Percentiles rank a stretch among this genome's conserved stretches.
Conservation (phyloP, 1,139 yeast genomes). For the Geotrichum phurueaensis region DNA sequence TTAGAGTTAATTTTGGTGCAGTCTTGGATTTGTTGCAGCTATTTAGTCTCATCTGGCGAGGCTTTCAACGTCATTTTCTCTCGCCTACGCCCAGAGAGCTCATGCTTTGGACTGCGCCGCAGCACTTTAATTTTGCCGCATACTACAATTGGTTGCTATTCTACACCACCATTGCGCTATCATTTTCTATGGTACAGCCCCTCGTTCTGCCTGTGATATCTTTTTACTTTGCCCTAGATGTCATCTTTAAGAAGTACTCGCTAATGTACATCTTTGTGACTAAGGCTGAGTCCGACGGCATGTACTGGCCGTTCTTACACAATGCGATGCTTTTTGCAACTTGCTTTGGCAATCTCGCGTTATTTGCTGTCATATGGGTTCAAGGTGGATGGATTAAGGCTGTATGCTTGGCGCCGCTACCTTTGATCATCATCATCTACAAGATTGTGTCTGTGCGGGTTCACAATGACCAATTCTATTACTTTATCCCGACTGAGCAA, state of each 20-base stretch:
- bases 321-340: slow-evolving; percentile 36
- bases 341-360: slow-evolving; percentile 35
- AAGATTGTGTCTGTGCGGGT: slow-evolving; percentile 26
- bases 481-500: slow-evolving; percentile 28
- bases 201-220: slow-evolving; percentile 35
- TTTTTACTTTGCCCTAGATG: slow-evolving; percentile 32
- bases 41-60: slow-evolving; percentile 29
- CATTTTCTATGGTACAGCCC: slow-evolving; percentile 40
- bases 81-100: slow-evolving; percentile 38
- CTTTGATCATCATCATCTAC: slow-evolving; percentile 30
- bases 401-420: slow-evolving; percentile 33
- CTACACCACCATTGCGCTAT: slow-evolving; percentile 37
- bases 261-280: slow-evolving; percentile 38
- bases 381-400: slow-evolving; percentile 37
- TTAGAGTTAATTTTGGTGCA: slow-evolving; percentile 34
- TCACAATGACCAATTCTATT: slow-evolving; percentile 29
- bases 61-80: slow-evolving; percentile 28
- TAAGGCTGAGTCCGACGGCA: slow-evolving; percentile 38
- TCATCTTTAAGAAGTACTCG: slow-evolving; percentile 36
- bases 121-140: slow-evolving; percentile 35
- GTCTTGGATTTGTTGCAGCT: slow-evolving; percentile 35
- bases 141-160: slow-evolving; percentile 37
- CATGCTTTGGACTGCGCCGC: slow-evolving; percentile 36
- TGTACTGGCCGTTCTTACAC: slow-evolving; percentile 37
- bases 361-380: slow-evolving; percentile 38